These are phyloP conservation scores for Cladosporium phlei DNA, from an alignment of 2,329 filamentous ascomycete species.

Conservation along the genomic window DNA sequence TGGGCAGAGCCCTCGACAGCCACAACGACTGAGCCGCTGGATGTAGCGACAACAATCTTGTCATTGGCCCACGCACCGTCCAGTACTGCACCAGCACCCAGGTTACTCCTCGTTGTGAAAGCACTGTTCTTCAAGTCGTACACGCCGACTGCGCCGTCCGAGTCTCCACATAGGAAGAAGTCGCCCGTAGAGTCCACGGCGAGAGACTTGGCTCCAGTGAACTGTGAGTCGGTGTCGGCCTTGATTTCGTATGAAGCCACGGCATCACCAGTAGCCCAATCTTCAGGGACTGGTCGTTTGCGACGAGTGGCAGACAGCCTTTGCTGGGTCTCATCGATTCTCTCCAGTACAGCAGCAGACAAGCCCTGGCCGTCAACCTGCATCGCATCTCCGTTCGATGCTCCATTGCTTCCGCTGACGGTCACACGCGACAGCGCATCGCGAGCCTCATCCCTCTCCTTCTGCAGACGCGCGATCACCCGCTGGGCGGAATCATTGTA, in stretches of 20 bases:
- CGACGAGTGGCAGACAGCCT: conserved; percentile 82
- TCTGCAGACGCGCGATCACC: conserved; percentile 86
- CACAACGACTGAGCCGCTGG: conserved; percentile 73
- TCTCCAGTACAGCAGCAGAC: conserved; percentile 63
- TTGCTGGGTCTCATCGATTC: conserved; percentile 75
- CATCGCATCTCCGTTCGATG: conserved; percentile 74
- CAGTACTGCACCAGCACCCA: conserved; percentile 63
- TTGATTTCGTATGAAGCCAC: conserved; percentile 57
- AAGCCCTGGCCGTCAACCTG: conserved; percentile 79
- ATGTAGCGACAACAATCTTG: conserved; percentile 67
- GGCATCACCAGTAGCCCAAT: conserved; percentile 73
- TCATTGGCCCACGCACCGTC: conserved; percentile 61
- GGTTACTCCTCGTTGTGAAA: conserved; percentile 63
- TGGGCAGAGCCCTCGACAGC: conserved; percentile 67
- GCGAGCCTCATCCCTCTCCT: conserved; percentile 86
- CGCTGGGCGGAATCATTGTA: conserved; percentile 96
- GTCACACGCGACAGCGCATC: conserved; percentile 83
- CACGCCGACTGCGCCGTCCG: conserved; percentile 69
- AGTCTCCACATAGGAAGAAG: conserved; percentile 68
- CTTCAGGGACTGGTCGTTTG: conserved; percentile 79
- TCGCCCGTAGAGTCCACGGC: conserved; percentile 57
- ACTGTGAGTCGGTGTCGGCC: conserved; percentile 53
- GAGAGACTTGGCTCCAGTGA: conserved; percentile 54
- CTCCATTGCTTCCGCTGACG: conserved; percentile 53
- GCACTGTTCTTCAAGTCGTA: conserved; percentile 74